Percentiles rank a stretch among this genome's conserved stretches.
phyloP scores from a whole-genome alignment of 345 rosid species.

The Clarkia xantiana region DNA sequence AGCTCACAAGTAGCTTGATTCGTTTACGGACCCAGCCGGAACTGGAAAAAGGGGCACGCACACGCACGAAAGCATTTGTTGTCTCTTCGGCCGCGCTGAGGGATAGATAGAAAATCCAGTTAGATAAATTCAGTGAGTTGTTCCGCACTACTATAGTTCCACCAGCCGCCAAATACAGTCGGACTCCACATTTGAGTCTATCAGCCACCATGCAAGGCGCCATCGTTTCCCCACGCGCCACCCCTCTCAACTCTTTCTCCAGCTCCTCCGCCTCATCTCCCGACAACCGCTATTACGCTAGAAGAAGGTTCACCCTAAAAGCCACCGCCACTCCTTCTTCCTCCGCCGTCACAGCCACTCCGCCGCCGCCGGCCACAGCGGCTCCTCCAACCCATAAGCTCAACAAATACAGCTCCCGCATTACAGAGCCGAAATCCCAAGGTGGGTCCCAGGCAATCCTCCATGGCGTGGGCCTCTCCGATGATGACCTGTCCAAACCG shows the following conservation, averaged over 20 bases:
- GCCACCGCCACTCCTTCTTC: too few species aligned
- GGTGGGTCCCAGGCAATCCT: conserved; percentile 96
- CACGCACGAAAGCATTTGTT: too few species aligned
- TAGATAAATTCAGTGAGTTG: too few species aligned
- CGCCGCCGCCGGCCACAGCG: conserved; percentile 32
- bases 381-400: conserved; percentile 25
- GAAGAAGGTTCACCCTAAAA: too few species aligned
- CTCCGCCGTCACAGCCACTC: conserved; percentile 27
- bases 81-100: too few species aligned
- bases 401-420: conserved; percentile 73
- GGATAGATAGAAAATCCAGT: too few species aligned
- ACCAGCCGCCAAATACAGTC: background rate
- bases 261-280: conserved; percentile 7
- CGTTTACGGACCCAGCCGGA: too few species aligned
- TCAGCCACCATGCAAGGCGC: conserved; percentile 40
- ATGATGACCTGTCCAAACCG: conserved; percentile 67
- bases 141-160: too few species aligned
- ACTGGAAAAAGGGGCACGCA: too few species aligned
- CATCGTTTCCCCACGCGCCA: conserved; percentile 24
- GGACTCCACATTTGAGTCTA: background rate
- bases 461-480: conserved; percentile 76
- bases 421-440: conserved; percentile 91
- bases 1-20: too few species aligned
- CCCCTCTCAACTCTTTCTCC: conserved; percentile 4
- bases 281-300: background rate